Percentiles rank a stretch among this genome's conserved stretches.
phyloP scores from a whole-genome alignment of 2,329 filamentous ascomycete genomes.

The Penicillium sp. region DNA sequence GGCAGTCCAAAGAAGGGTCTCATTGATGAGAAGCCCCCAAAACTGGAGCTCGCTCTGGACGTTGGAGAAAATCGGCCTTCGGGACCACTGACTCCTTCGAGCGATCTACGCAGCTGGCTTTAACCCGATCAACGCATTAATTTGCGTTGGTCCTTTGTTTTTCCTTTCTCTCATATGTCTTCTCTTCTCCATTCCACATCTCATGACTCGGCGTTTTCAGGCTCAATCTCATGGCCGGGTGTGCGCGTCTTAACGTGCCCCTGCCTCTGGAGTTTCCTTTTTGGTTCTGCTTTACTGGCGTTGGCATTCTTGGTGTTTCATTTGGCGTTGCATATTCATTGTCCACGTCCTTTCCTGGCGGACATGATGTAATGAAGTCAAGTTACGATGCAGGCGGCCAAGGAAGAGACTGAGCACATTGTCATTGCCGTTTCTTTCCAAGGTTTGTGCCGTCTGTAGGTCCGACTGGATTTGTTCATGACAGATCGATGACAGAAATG shows the following conservation, averaged over 20 bases:
- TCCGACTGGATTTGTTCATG: conserved; percentile 19
- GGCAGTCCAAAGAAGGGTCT: conserved; percentile 43
- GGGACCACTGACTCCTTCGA: conserved; percentile 21
- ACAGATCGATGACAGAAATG: conserved; percentile 23
- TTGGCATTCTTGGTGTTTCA: conserved; percentile 23
- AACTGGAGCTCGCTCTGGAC: conserved; percentile 49
- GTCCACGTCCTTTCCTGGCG: conserved; percentile 13
- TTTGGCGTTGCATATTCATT: conserved; percentile 15
- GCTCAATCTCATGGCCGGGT: conserved; percentile 5
- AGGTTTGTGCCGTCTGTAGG: conserved; percentile 18
- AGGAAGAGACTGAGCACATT: conserved; percentile 2
- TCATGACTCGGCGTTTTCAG: conserved; percentile 24
- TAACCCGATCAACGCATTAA: conserved; percentile 15
- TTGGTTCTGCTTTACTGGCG: conserved; percentile 12
- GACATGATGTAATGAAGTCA: conserved; percentile 22
- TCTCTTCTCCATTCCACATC: conserved; percentile 9
- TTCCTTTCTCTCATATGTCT: conserved; percentile 10
- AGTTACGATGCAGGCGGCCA: conserved; percentile 17
- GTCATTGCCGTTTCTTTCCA: conserved; percentile 9
- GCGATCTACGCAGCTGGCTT: conserved; percentile 36
- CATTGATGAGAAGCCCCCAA: conserved; percentile 51
- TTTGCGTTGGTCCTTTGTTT: conserved; percentile 1
- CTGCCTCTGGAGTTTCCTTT: conserved; percentile 11
- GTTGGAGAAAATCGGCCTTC: conserved; percentile 22
- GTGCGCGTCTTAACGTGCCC: too few species aligned